Percentiles rank a stretch among this genome's conserved stretches.
Evolutionary conservation across 108 stramenopile genomes (phyloP).

Genomic region (Seminavis robusta): DNA sequence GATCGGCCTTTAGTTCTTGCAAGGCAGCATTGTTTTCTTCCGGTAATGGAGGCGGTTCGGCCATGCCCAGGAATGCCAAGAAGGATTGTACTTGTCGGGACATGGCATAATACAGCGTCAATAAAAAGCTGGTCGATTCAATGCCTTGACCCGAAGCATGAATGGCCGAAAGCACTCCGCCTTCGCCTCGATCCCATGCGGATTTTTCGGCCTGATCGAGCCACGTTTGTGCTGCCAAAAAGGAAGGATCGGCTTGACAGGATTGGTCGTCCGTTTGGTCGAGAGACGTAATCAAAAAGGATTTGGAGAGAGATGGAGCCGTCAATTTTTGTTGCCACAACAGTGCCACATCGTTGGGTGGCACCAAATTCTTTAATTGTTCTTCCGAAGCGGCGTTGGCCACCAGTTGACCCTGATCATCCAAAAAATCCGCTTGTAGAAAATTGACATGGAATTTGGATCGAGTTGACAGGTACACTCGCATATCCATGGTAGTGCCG

Average conservation of each 20-base stretch:
- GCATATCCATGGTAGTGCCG: not conserved
- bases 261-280: constrained; percentile 20
- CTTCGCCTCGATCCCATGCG: constrained; percentile 42
- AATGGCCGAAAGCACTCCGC: constrained; percentile 70
- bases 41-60: not conserved
- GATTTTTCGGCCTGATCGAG: constrained; percentile 58
- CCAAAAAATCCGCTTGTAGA: constrained; percentile 63
- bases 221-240: constrained; percentile 53
- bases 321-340: constrained; percentile 51
- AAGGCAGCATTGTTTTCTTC: constrained; percentile 12
- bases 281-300: constrained; percentile 43
- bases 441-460: constrained; percentile 47
- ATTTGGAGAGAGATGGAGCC: constrained; percentile 42
- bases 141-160: constrained; percentile 82
- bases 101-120: constrained; percentile 53
- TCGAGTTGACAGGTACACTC: constrained; percentile 17
- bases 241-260: constrained; percentile 28
- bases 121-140: constrained; percentile 72
- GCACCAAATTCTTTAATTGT: not conserved
- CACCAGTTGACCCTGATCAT: constrained; percentile 42
- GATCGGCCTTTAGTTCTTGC: constrained; percentile 21
- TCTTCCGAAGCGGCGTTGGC: constrained; percentile 6
- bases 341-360: constrained; percentile 13
- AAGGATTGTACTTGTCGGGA: constrained; percentile 10
- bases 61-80: constrained; percentile 1